Evolutionary conservation across 805 yeast species (phyloP).

Genomic region (Blastobotrys mokoenaii): DNA sequence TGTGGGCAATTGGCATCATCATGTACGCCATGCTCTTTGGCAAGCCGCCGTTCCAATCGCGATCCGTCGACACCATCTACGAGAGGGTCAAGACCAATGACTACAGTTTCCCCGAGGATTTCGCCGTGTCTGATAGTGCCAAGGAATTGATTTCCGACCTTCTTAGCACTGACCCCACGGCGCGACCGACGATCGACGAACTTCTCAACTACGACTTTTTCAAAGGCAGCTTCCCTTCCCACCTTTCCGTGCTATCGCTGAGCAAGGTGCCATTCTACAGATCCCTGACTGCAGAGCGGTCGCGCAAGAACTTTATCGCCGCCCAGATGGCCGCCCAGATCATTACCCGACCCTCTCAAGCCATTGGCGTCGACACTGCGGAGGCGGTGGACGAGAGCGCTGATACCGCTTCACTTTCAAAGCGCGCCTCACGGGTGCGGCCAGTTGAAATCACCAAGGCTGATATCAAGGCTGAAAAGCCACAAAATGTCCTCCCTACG

Average conservation of each 20-base stretch:
- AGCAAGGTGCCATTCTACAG: constrained; percentile 53
- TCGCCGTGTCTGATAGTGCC: constrained; percentile 65
- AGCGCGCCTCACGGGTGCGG: background rate
- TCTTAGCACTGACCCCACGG: constrained; percentile 65
- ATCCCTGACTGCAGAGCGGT: constrained; percentile 42
- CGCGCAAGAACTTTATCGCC: constrained; percentile 11
- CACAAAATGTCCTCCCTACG: constrained; percentile 61
- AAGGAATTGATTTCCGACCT: constrained; percentile 55
- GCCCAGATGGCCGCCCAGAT: constrained; percentile 8
- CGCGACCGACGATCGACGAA: constrained; percentile 74
- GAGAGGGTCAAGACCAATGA: constrained; percentile 83
- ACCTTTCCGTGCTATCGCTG: constrained; percentile 54
- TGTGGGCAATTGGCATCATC: constrained; percentile 98
- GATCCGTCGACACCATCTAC: constrained; percentile 86
- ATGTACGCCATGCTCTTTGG: constrained; percentile 87
- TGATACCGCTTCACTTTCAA: background rate
- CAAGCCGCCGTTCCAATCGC: constrained; percentile 96
- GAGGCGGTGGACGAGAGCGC: background rate
- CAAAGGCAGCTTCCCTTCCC: constrained; percentile 68
- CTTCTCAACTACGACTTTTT: constrained; percentile 83
- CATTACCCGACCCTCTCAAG: background rate
- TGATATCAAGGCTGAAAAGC: constrained; percentile 34
- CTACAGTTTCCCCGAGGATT: constrained; percentile 66
- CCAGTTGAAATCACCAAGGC: constrained; percentile 18
- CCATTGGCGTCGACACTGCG: background rate